Conservation (phyloP, 139 green algal genomes). For the Coelastrella sp. region DNA sequence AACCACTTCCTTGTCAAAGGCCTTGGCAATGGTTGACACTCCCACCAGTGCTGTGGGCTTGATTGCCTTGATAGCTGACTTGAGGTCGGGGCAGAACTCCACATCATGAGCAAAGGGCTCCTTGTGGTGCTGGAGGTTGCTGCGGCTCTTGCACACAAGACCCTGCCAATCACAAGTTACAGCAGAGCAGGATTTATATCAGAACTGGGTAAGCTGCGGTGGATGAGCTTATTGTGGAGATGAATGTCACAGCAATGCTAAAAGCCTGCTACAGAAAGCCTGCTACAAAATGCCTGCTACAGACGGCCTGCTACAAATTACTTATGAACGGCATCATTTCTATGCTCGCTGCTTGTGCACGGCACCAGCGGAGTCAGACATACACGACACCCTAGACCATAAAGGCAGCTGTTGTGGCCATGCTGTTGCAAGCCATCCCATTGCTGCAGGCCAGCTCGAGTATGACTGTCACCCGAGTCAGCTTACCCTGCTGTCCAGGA, state of each 20-base stretch:
- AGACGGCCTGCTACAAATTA: no score
- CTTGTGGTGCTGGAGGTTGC: slow-evolving; percentile 87
- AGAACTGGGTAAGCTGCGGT: no score
- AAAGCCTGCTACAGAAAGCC: no score
- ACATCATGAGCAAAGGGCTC: slow-evolving; percentile 86
- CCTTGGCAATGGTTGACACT: slow-evolving; percentile 63
- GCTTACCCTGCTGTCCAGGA: slow-evolving; percentile 65
- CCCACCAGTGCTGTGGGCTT: slow-evolving; percentile 76
- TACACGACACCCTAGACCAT: no score
- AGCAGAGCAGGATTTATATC: background rate
- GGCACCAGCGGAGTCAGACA: no score
- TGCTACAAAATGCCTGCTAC: no score
- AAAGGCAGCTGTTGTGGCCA: no score
- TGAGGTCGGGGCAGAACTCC: slow-evolving; percentile 56
- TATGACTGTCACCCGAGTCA: background rate
- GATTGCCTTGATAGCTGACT: slow-evolving; percentile 52
- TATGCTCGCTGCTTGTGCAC: no score
- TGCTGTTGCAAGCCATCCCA: background rate
- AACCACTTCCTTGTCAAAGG: slow-evolving; percentile 74
- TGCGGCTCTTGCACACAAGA: slow-evolving; percentile 52
- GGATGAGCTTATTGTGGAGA: no score
- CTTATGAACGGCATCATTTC: no score
- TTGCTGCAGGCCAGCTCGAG: background rate
- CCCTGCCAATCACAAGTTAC: background rate
- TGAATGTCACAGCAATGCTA: no score